Percentiles rank a stretch among this genome's conserved stretches.
phyloP scores from a whole-genome alignment of 148 eudicot genomes.

The Rhododendron ferrugineum region DNA sequence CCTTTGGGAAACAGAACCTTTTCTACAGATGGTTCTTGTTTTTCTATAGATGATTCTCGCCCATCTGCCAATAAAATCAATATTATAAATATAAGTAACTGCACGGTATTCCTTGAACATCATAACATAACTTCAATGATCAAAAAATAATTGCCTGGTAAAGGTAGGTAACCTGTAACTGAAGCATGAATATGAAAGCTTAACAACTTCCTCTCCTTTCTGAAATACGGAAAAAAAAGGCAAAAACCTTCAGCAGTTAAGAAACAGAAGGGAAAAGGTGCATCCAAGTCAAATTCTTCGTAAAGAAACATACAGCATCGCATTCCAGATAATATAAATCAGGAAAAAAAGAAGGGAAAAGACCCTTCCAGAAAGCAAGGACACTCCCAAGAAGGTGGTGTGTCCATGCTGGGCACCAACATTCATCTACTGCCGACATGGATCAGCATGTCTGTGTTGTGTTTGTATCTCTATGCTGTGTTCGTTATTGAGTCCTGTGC shows the following conservation, averaged over 20 bases:
- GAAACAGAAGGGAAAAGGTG: background rate
- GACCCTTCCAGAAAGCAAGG: background rate
- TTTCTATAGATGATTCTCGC: slow-evolving; percentile 39
- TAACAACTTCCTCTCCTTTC: slow-evolving; percentile 25
- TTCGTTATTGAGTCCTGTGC: background rate
- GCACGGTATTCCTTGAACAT: background rate
- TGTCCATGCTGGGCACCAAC: background rate
- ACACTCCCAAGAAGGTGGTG: background rate
- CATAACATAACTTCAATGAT: background rate
- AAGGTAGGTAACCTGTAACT: slow-evolving; percentile 19
- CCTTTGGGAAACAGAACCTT: slow-evolving; percentile 53
- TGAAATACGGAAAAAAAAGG: slow-evolving; percentile 21
- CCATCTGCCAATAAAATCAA: slow-evolving; percentile 33
- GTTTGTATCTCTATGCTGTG: background rate
- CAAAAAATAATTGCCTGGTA: background rate
- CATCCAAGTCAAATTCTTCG: background rate
- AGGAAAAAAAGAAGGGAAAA: background rate
- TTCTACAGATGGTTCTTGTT: slow-evolving; percentile 39
- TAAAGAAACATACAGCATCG: background rate
- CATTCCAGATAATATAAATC: background rate
- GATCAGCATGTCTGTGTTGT: background rate
- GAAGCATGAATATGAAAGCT: slow-evolving; percentile 23
- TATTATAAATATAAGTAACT: background rate
- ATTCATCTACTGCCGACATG: background rate
- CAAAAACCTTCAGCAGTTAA: background rate